phyloP scores from a whole-genome alignment of 805 yeast species.

The Ogataea nonfermentans region DNA sequence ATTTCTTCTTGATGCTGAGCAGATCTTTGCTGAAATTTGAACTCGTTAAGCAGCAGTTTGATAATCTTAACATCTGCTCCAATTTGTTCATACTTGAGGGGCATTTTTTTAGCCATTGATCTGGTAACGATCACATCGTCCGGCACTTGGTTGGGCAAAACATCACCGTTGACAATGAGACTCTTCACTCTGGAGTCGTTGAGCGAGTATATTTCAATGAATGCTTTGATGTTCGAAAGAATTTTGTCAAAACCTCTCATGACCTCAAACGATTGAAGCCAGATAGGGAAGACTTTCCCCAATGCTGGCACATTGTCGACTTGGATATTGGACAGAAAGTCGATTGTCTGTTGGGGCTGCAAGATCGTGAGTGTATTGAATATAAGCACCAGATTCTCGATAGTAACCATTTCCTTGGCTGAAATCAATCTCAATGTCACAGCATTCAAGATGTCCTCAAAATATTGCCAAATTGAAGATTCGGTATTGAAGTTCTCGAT shows the following conservation, averaged over 20 bases:
- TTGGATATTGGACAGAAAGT: constrained; percentile 49
- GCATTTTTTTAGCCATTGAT: constrained; percentile 71
- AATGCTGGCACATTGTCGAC: constrained; percentile 43
- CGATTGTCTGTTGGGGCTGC: constrained; percentile 62
- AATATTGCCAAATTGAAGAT: constrained; percentile 39
- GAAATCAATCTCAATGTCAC: constrained; percentile 63
- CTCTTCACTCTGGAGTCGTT: constrained; percentile 50
- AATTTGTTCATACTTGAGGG: constrained; percentile 60
- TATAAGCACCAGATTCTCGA: constrained; percentile 74
- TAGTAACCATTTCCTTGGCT: constrained; percentile 68
- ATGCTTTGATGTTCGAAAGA: constrained; percentile 63
- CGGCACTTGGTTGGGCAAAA: constrained; percentile 50
- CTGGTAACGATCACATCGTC: constrained; percentile 75
- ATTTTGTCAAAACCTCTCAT: constrained; percentile 78
- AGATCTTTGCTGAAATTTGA: constrained; percentile 55
- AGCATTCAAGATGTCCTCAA: constrained; percentile 65
- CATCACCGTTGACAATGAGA: constrained; percentile 73
- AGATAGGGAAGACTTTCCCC: constrained; percentile 61
- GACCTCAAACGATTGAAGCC: constrained; percentile 81
- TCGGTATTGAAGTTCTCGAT: constrained; percentile 35
- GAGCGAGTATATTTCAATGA: constrained; percentile 63
- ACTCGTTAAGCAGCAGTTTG: constrained; percentile 66
- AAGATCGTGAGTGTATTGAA: constrained; percentile 66
- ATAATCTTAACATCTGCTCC: constrained; percentile 71
- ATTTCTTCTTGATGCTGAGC: constrained; percentile 41